A percentile compares a stretch with the other conserved stretches of the same genome.
phyloP scores from a whole-genome alignment of 768 basidiomycete species.

The Suillus subalutaceus region DNA sequence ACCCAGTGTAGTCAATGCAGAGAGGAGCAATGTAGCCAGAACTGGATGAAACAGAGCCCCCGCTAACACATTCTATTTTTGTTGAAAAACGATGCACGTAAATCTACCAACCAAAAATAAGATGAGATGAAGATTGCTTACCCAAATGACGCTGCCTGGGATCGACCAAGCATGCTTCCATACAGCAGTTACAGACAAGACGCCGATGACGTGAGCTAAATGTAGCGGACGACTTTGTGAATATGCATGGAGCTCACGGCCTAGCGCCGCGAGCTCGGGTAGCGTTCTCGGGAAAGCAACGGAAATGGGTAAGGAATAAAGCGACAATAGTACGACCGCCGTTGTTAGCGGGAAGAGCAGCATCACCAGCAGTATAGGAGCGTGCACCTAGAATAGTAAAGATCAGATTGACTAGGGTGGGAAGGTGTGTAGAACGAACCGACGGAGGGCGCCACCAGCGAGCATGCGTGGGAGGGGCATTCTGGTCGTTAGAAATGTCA shows the following conservation, averaged over 20 bases:
- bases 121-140: conserved; percentile 37
- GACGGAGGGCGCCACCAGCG: conserved; percentile 35
- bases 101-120: conserved; percentile 21
- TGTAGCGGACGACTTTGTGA: conserved; percentile 68
- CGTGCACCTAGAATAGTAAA: conserved; percentile 43
- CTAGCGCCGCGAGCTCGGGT: conserved; percentile 74
- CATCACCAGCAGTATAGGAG: conserved; percentile 70
- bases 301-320: conserved; percentile 67
- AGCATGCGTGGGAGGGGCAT: conserved; percentile 29
- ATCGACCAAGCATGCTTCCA: conserved; percentile 99
- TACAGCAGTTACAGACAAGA: conserved; percentile 80
- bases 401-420: conserved; percentile 16
- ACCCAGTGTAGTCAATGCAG: conserved; percentile 84
- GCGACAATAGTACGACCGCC: conserved; percentile 44
- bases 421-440: conserved; percentile 31
- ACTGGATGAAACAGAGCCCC: conserved; percentile 86
- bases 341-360: conserved; percentile 75
- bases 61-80: conserved; percentile 80
- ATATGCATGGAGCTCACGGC: conserved; percentile 76
- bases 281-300: conserved; percentile 77
- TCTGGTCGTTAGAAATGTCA: conserved; percentile 46
- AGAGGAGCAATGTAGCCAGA: conserved; percentile 79
- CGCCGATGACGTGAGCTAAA: conserved; percentile 76
- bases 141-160: conserved; percentile 92
- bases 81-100: conserved; percentile 5